A percentile compares a stretch with the other conserved stretches of the same genome.
Evolutionary conservation across 1,139 yeast species (phyloP).

Genomic region (Meyerozyma elateridarum): DNA sequence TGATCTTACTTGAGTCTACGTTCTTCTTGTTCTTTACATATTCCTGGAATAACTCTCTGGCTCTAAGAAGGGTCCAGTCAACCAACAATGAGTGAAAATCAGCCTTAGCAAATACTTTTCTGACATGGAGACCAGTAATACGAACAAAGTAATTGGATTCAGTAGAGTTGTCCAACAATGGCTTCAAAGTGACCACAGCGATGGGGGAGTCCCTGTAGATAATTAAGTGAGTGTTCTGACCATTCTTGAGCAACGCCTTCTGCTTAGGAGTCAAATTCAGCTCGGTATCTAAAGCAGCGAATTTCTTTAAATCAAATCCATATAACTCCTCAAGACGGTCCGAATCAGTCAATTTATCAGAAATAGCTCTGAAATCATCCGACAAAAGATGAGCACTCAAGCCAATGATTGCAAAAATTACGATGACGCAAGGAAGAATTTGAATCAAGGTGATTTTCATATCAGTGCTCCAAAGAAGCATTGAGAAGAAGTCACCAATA

Average conservation of each 20-base stretch:
- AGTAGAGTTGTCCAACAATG: constrained; percentile 31
- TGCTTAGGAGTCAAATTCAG: constrained; percentile 19
- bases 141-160: constrained; percentile 40
- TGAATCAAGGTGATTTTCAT: constrained; percentile 22
- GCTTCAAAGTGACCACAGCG: constrained; percentile 47
- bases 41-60: constrained; percentile 37
- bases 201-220: constrained; percentile 65
- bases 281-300: constrained; percentile 28
- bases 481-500: constrained; percentile 28
- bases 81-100: constrained; percentile 60
- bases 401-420: constrained; percentile 21
- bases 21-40: constrained; percentile 20
- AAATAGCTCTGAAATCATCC: constrained; percentile 44
- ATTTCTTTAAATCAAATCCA: constrained; percentile 49
- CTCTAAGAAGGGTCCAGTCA: constrained; percentile 53
- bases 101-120: constrained; percentile 59
- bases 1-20: constrained; percentile 30
- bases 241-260: constrained; percentile 24
- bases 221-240: constrained; percentile 49
- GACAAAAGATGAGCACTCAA: constrained; percentile 23
- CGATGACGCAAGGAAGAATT: constrained; percentile 23
- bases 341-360: constrained; percentile 32
- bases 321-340: constrained; percentile 40
- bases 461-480: constrained; percentile 21
- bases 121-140: constrained; percentile 55